phyloP scores from a whole-genome alignment of 129 eudicot species.

The Artemisia tridentata region DNA sequence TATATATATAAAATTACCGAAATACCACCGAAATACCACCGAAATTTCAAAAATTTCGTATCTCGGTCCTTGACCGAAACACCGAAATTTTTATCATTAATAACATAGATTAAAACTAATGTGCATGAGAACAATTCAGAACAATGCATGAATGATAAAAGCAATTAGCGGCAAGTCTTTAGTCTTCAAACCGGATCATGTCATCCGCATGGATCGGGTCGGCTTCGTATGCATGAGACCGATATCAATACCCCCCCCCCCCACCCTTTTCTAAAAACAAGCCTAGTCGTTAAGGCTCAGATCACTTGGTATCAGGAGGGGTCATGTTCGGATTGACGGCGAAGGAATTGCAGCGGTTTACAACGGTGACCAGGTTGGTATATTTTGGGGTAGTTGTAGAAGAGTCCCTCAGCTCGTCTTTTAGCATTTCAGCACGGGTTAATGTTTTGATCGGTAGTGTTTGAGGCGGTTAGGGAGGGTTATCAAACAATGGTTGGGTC shows the following conservation, averaged over 20 bases:
- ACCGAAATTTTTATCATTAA: too few relatives aligned
- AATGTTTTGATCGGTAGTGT: neutral
- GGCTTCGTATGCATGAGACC: neutral
- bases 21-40: too few relatives aligned
- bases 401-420: neutral
- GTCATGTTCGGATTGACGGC: neutral
- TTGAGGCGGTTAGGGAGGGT: neutral
- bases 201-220: neutral
- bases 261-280: neutral
- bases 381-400: neutral
- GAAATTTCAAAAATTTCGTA: too few relatives aligned
- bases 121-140: too few relatives aligned
- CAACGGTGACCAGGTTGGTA: neutral
- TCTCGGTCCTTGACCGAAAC: too few relatives aligned
- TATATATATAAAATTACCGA: too few relatives aligned
- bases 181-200: neutral
- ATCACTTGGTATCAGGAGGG: neutral
- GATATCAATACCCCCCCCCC: neutral
- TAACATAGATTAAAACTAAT: too few relatives aligned
- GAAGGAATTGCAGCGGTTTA: neutral
- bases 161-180: too few relatives aligned
- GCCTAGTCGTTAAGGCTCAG: neutral
- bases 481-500: neutral
- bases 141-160: too few relatives aligned
- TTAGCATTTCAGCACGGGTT: neutral